Conservation (phyloP, 257 asterid genomes). For the Solanum stenotomum region DNA sequence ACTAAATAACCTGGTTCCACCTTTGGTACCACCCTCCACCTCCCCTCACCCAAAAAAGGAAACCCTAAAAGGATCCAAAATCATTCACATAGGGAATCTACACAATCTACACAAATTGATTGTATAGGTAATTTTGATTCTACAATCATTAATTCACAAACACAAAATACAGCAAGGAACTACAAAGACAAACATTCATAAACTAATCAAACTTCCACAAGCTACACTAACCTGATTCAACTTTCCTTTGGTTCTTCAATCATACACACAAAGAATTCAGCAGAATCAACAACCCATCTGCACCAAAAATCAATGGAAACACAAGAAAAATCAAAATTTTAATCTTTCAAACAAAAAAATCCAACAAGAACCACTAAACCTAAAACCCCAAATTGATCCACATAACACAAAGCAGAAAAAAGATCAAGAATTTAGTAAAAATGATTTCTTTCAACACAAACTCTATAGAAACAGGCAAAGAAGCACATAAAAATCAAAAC, state of each 20-base stretch:
- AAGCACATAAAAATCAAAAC: background rate
- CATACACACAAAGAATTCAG: background rate
- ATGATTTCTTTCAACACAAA: background rate
- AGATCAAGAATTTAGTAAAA: background rate
- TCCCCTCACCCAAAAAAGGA: background rate
- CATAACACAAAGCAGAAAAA: background rate
- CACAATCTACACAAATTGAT: background rate
- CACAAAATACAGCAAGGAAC: background rate
- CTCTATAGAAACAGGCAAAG: background rate
- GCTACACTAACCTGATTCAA: background rate
- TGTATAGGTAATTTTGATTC: background rate
- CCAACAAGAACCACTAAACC: background rate
- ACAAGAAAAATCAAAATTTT: background rate
- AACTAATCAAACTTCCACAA: background rate
- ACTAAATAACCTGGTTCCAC: background rate
- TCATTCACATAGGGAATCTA: background rate
- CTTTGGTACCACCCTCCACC: background rate
- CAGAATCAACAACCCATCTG: background rate
- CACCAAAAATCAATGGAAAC: background rate
- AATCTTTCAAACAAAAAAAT: background rate
- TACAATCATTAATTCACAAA: background rate
- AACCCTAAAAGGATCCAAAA: background rate
- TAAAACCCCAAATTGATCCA: background rate
- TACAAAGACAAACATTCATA: background rate
- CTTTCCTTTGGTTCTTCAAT: background rate